Evolutionary conservation across 495 filamentous ascomycete species (phyloP), one percentile per base, ranked within the genome.

Genomic region (Thermothielavioides terrestris): DNA sequence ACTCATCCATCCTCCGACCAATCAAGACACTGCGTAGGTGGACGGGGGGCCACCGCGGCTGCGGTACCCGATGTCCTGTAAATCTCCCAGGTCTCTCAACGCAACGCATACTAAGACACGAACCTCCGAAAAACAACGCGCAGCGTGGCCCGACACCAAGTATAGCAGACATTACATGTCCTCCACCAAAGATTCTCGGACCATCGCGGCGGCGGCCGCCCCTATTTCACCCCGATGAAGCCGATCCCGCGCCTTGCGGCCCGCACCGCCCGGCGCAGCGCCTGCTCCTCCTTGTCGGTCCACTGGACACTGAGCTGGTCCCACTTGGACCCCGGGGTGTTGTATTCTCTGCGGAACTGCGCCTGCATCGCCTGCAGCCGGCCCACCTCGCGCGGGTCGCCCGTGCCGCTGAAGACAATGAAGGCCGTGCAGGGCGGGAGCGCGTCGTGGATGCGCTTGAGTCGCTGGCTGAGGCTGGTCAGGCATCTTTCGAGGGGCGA

Each of bases 231-330:
- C 47, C 74, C 77, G 60, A 95, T 73, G 58, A 97, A 94, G 6
- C 82, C 89, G 47, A 94, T 74, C 1, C 91, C 89, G 26, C 82
- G 69, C 31, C 89, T 77, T 1, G 91, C 89, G 32, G 69, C 68
- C 50, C 73, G 71, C 49, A 82, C 80, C 0, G 89, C 90, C 58
- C 69, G 76, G 62, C 77, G 83, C 56, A 95, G 63, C 32, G 77
- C 80, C 67, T 94, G 85, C 27, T 89, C 85, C 64, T 97, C 91
- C 4, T 59, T 70, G 64, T 95, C 89, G 10, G 91, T 95, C 91
- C 91, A 97, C 65, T 89, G 82, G 25, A 95, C 83, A 50, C 68
- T 86, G 39, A 95, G 62, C 49, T 94, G 71, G 62, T 95, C 86
- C 91, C 90, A 97, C 36, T 89, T 88, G 61, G 80, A 86, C 3